Evolutionary conservation across 2,329 filamentous ascomycete genomes (phyloP), one percentile per base, ranked within the genome.

Genomic region (Aureobasidium musti): DNA sequence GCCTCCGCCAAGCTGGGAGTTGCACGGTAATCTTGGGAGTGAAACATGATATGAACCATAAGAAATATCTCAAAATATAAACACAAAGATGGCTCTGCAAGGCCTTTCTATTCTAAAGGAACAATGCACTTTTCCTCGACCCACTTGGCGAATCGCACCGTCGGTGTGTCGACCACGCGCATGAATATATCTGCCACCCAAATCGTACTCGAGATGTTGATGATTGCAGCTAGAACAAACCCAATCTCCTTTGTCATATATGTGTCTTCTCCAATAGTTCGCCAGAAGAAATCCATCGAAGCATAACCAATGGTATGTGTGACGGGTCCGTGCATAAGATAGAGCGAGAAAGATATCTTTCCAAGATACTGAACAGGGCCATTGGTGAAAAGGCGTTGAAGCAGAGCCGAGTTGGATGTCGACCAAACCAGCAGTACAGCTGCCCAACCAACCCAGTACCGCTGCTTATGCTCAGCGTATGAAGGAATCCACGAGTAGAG

Each of bases 251-350:
- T 79, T 70, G 73, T 76, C 59, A 73, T 70, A 19, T 79, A 80
- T 63, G 50, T 49, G 13, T 84, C 81, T 5, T 76, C 76, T 6
- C 83, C 84, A 0, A 81, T 84, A 47, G 82, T 52, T 14, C 74
- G 72, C 73, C 81, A 85, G 1, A 80, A 79, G 39, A 78, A 79
- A 71, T 86, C 79, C 67, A 82, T 80, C 1, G 91, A 47, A 39
- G 80, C 77, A 70, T 85, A 86, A 13, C 84, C 84, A 21, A 83
- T 70, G 2, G 81, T 80, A 70, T 86, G 84, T 72, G 83, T 79
- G 2, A 82, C 79, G 3, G 84, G 83, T 0, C 85, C 84, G 72
- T 88, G 86, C 78, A 87, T 83, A 17, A 88, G 80, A 73, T 88
- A 88, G 30, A 88, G 73, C 59, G 84, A 82, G 72, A 86, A 88